Conservation (phyloP, 2,329 filamentous ascomycete species). For the Colletotrichum sp. region DNA sequence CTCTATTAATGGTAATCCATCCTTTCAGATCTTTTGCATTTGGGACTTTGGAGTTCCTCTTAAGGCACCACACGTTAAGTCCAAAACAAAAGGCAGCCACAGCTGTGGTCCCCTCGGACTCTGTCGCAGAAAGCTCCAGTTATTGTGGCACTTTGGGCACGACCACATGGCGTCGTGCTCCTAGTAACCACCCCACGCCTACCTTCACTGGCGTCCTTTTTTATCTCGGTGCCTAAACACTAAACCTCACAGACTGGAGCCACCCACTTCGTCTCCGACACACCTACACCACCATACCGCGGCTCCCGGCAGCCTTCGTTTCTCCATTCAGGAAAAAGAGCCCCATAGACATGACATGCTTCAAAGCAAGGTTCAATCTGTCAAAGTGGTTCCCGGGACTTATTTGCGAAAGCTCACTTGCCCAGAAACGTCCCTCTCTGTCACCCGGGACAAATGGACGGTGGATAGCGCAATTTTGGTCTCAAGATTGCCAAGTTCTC, state of each 20-base stretch:
- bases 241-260: background rate
- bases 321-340: background rate
- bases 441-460: too few relatives aligned
- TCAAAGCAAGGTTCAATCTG: background rate
- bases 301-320: background rate
- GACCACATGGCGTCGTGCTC: background rate
- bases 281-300: background rate
- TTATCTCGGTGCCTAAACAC: slow-evolving; percentile 19
- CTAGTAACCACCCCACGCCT: background rate
- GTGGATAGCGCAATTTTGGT: background rate
- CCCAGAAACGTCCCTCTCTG: background rate
- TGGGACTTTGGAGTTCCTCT: background rate
- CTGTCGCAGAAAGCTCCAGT: background rate
- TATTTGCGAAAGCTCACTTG: background rate
- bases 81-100: background rate
- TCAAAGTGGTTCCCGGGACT: background rate
- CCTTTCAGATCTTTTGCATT: background rate
- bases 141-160: background rate
- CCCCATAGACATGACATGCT: background rate
- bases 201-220: background rate
- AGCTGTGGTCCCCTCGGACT: background rate
- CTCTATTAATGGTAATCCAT: background rate
- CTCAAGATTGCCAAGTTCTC: background rate
- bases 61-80: background rate
- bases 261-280: slow-evolving; percentile 7